Percentiles rank a stretch among this genome's conserved stretches.
phyloP scores from a whole-genome alignment of 352 stramenopile species.

The Phytopythium sindhum region DNA sequence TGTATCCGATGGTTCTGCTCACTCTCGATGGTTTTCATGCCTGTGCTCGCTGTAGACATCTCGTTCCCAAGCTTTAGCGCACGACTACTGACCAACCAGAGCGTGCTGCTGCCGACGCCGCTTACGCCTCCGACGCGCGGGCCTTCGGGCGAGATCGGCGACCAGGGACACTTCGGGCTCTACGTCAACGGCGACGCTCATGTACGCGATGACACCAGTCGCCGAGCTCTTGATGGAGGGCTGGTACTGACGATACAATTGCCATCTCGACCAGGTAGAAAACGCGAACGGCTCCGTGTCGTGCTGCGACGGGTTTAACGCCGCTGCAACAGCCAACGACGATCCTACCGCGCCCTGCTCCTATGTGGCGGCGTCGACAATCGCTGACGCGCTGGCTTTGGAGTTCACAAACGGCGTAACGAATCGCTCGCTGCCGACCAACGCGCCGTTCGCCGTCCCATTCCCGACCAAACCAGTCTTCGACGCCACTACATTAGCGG shows the following conservation, averaged over 20 bases:
- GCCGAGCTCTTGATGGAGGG: not conserved
- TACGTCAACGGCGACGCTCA: slow-evolving; percentile 86
- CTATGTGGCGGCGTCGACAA: slow-evolving; percentile 5
- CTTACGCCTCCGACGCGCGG: slow-evolving; percentile 59
- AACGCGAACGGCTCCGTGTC: slow-evolving; percentile 88
- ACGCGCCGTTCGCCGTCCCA: slow-evolving; percentile 31
- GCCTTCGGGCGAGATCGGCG: slow-evolving; percentile 76
- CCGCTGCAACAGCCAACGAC: not conserved
- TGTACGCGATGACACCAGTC: slow-evolving; percentile 16
- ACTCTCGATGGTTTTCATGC: slow-evolving; percentile 1
- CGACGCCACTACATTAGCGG: slow-evolving; percentile 12
- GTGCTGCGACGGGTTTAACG: slow-evolving; percentile 81
- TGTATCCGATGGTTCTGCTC: not conserved
- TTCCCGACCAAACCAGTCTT: slow-evolving; percentile 46
- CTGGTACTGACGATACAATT: not conserved
- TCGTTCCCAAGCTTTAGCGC: slow-evolving; percentile 76
- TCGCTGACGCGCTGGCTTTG: not conserved
- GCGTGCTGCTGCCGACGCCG: slow-evolving; percentile 25
- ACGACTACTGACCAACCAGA: slow-evolving; percentile 70
- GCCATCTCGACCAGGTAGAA: slow-evolving; percentile 50
- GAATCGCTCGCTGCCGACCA: slow-evolving; percentile 35
- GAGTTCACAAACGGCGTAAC: slow-evolving; percentile 36
- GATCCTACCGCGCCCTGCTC: not conserved
- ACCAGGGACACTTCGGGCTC: slow-evolving; percentile 90
- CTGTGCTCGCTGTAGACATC: slow-evolving; percentile 49